Evolutionary conservation across 2,329 filamentous ascomycete genomes (phyloP).

Genomic region (Lasiodiplodia hormozganensis): DNA sequence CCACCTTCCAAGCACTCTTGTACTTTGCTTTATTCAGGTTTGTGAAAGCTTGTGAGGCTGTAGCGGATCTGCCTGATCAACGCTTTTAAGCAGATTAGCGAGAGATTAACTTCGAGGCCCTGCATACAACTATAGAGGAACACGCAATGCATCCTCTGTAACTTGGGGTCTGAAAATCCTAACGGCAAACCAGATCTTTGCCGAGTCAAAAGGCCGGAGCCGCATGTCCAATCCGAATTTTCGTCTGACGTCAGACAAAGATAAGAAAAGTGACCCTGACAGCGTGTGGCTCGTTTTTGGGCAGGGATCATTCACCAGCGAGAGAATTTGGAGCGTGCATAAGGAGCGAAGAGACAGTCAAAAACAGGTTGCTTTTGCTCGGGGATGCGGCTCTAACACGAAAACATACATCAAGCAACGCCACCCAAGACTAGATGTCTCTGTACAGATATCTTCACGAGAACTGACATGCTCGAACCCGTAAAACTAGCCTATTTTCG

Average conservation of each 20-base stretch:
- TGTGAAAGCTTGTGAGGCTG: background rate
- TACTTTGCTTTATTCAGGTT: background rate
- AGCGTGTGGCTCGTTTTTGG: background rate
- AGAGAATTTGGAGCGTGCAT: background rate
- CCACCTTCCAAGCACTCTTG: background rate
- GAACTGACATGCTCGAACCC: background rate
- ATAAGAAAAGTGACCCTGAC: background rate
- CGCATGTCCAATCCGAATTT: background rate
- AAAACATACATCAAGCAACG: background rate
- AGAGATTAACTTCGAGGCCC: background rate
- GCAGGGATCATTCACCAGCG: background rate
- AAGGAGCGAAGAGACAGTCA: background rate
- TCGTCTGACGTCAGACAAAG: background rate
- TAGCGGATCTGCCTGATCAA: background rate
- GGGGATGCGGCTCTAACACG: background rate
- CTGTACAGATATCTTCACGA: background rate
- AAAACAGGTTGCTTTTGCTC: background rate
- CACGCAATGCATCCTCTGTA: background rate
- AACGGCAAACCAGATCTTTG: background rate
- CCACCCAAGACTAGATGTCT: too few relatives aligned
- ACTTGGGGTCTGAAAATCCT: background rate
- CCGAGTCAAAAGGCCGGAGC: background rate
- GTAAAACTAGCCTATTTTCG: background rate
- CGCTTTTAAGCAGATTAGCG: background rate
- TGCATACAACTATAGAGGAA: background rate